Evolutionary conservation across 129 eudicot genomes (phyloP).

Genomic region (Helichrysum umbraculigerum): DNA sequence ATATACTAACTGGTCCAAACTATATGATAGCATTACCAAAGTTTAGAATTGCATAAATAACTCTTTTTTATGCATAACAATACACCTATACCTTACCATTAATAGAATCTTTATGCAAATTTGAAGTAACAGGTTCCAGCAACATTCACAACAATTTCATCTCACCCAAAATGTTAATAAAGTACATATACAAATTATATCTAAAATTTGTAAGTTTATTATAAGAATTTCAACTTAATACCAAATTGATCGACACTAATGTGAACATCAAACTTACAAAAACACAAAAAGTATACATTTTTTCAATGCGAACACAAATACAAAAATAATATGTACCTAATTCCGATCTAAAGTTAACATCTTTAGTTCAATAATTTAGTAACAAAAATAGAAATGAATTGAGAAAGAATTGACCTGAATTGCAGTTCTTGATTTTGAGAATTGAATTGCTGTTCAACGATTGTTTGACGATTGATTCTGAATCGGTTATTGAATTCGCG

Average conservation of each 20-base stretch:
- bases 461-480: constrained; percentile 15
- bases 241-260: constrained; percentile 19
- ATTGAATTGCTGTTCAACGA: constrained; percentile 18
- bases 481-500: neutral
- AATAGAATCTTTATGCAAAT: neutral
- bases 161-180: constrained; percentile 1
- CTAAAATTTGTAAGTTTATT: neutral
- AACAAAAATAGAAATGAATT: constrained; percentile 23
- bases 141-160: constrained; percentile 19
- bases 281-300: neutral
- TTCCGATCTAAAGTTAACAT: constrained; percentile 17
- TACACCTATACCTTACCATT: neutral
- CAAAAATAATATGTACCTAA: neutral
- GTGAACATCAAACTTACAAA: constrained; percentile 3
- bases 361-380: constrained; percentile 15
- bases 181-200: neutral
- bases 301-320: constrained; percentile 17
- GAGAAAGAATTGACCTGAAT: constrained; percentile 37
- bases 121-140: neutral
- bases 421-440: constrained; percentile 28
- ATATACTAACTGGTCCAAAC: neutral
- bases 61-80: neutral
- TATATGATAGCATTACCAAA: constrained; percentile 1
- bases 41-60: neutral
- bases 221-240: constrained; percentile 9